Evolutionary conservation across 805 yeast species (phyloP).

Genomic region (Barnettozyma sp.): DNA sequence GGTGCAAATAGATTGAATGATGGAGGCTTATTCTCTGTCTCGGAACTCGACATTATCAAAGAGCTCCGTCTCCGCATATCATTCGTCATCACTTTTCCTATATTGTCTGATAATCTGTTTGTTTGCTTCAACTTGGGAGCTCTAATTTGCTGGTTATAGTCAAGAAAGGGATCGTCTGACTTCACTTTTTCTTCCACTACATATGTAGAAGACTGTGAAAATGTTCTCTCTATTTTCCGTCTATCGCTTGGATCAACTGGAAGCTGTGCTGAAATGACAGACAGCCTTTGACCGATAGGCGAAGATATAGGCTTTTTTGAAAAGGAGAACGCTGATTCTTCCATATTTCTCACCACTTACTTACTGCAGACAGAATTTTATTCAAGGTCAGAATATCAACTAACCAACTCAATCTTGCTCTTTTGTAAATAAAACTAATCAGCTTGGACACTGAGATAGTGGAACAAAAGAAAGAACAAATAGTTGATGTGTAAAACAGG

Average conservation of each 20-base stretch:
- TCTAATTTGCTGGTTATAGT: conserved; percentile 25
- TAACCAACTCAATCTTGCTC: no score
- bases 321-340: conserved; percentile 22
- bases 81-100: conserved; percentile 14
- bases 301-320: conserved; percentile 22
- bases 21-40: no score
- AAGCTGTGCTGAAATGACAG: conserved; percentile 20
- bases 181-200: conserved; percentile 11
- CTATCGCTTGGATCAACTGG: conserved; percentile 11
- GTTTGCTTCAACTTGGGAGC: conserved; percentile 23
- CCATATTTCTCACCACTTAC: neutral
- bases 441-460: no score
- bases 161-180: conserved; percentile 22
- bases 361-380: no score
- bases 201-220: conserved; percentile 3
- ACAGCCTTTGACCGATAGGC: conserved; percentile 9
- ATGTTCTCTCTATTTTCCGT: conserved; percentile 3
- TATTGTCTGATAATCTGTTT: conserved; percentile 5
- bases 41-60: neutral
- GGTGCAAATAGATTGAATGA: no score
- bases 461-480: no score
- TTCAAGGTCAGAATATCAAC: no score
- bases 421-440: no score
- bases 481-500: no score
- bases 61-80: no score